Evolutionary conservation across 2,329 filamentous ascomycete genomes (phyloP).

Genomic region (Thermothelomyces thermophilus): DNA sequence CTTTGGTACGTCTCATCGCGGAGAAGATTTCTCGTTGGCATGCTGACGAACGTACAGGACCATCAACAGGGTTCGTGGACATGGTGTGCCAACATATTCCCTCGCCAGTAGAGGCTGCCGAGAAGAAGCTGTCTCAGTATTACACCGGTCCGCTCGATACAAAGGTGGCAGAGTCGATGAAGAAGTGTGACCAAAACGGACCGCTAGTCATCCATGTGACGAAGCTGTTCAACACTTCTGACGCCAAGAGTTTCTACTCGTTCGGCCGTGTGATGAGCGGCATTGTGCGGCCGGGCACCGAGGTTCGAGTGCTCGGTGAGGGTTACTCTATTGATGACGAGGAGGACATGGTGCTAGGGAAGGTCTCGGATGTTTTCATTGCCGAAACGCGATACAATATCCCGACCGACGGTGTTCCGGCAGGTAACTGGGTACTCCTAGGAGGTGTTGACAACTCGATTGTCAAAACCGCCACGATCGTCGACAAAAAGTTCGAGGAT

Average conservation of each 20-base stretch:
- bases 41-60: slow-evolving; percentile 41
- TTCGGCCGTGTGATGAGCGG: slow-evolving; percentile 92
- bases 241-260: slow-evolving; percentile 86
- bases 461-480: slow-evolving; percentile 90
- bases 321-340: slow-evolving; percentile 95
- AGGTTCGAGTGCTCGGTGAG: slow-evolving; percentile 88
- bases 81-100: slow-evolving; percentile 90
- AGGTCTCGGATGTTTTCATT: slow-evolving; percentile 80
- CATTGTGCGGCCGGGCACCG: slow-evolving; percentile 71
- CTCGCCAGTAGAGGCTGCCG: slow-evolving; percentile 72
- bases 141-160: slow-evolving; percentile 88
- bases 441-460: slow-evolving; percentile 95
- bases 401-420: slow-evolving; percentile 82
- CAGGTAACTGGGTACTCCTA: slow-evolving; percentile 88
- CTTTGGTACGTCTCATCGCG: slow-evolving; percentile 43
- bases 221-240: slow-evolving; percentile 83
- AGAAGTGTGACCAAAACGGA: slow-evolving; percentile 77
- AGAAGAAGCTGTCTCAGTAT: slow-evolving; percentile 71
- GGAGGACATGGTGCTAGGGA: slow-evolving; percentile 89
- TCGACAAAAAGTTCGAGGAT: slow-evolving; percentile 72
- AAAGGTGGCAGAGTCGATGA: slow-evolving; percentile 73
- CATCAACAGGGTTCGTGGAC: slow-evolving; percentile 84
- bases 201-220: slow-evolving; percentile 88
- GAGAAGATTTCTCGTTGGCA: neutral
- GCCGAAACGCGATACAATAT: slow-evolving; percentile 91